Base-by-base conservation (phyloP, 768 basidiomycete genomes). In the Mycena floridula region DNA sequence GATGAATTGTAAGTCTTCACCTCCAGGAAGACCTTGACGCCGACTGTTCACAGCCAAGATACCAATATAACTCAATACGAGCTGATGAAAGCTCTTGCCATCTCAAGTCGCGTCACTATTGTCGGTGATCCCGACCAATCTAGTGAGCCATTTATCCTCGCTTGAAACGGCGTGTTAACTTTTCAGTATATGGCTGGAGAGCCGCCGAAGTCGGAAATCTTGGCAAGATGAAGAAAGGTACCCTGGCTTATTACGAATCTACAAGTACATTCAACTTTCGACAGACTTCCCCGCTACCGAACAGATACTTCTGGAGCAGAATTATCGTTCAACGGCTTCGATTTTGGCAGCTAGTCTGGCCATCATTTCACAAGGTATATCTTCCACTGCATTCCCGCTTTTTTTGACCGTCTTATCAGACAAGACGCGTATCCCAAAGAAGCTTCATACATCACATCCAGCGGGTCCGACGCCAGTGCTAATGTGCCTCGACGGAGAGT, bases 71-170 rank as follows among this genome's bases (percentile, higher is more conserved):
- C 80, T 16, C 90, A 93, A 59, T 93, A 91, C 59, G 73, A 83
- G 46, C 74, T 93, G 20, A 85, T 92, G 82, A 72, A 68, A 48
- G 65, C 72, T 3, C 77, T 94, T 42, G 85, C 81, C 1, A 54
- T 67, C 4, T 63, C 65, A 25, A 62, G 69, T 23, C 78, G 81
- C 49, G 69, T 91, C 22, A 89, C 84, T 4, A 76, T 93, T 30
- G 89, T 94, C 3, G 91, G 91, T 0, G 91, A 94, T 63, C 91
- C 91, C 0, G 91, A 94, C 59, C 91, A 94, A 58, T 89, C 88
- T 1, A 92, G 84, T 82, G 51, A 22, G 69, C 49, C 25, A 4
- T 18, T 7, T 43, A 25, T 28, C n/a, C 11, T 28, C 11, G 8
- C 7, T 37, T 24, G 12, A 11, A 24, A 20, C 1, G 35, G 25